A percentile compares a stretch with the other conserved stretches of the same genome.
These are phyloP conservation scores for Rhamnella rubrinervis DNA, from an alignment of 331 rosid species.

Conservation along the genomic window DNA sequence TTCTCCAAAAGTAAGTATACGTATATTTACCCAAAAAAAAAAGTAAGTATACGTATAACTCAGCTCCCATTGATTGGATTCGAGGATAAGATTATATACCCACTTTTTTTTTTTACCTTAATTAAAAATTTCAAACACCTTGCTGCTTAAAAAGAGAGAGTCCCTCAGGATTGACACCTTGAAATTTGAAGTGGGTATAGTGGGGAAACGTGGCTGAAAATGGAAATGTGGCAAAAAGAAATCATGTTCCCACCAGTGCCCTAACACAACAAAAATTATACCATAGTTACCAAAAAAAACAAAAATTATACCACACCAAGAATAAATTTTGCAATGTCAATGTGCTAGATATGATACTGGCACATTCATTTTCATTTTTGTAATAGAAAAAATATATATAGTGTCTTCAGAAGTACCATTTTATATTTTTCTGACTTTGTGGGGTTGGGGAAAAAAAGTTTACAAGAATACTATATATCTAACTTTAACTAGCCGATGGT, in stretches of 20 bases:
- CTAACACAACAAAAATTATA: slow-evolving; percentile 1
- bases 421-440: too few relatives aligned
- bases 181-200: slow-evolving; percentile 25
- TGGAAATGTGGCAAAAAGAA: slow-evolving; percentile 2
- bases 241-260: slow-evolving; percentile 17
- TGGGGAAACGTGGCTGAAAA: slow-evolving; percentile 46
- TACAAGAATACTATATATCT: too few relatives aligned
- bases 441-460: too few relatives aligned
- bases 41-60: too few relatives aligned
- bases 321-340: slow-evolving; percentile 16
- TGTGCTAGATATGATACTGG: too few relatives aligned
- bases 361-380: too few relatives aligned
- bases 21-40: too few relatives aligned
- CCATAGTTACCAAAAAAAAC: background rate
- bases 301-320: background rate
- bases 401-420: too few relatives aligned
- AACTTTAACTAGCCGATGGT: too few relatives aligned
- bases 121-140: too few relatives aligned
- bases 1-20: background rate
- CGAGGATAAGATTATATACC: slow-evolving; percentile 35
- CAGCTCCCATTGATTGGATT: background rate
- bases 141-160: slow-evolving; percentile 7
- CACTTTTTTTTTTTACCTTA: background rate
- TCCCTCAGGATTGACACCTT: slow-evolving; percentile 28
- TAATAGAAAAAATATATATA: too few relatives aligned